Evolutionary conservation across 108 stramenopile genomes (phyloP).

Genomic region (Epipyxis sp.): DNA sequence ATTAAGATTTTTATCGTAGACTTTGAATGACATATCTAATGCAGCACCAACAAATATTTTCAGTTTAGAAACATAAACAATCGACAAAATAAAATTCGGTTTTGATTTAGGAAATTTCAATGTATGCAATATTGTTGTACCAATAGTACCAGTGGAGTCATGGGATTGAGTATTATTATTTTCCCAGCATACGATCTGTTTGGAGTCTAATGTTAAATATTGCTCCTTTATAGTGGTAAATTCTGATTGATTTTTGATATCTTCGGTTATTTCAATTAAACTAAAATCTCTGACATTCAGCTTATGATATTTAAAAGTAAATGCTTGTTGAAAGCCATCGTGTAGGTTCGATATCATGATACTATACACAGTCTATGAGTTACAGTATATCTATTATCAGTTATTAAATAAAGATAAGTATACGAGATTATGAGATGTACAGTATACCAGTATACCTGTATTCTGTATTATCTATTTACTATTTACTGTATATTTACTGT

Average conservation of each 20-base stretch:
- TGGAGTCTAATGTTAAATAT: conserved; percentile 6
- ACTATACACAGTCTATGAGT: too few relatives aligned
- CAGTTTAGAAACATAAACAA: not conserved
- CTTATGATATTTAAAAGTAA: conserved; percentile 4
- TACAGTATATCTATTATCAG: too few relatives aligned
- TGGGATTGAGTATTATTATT: not conserved
- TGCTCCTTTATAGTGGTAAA: not conserved
- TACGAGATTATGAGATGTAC: too few relatives aligned
- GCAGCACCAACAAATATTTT: conserved; percentile 23
- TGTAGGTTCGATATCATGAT: too few relatives aligned
- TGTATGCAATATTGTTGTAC: not conserved
- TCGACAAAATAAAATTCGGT: conserved; percentile 18
- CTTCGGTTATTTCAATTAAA: conserved; percentile 6
- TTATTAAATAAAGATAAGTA: too few relatives aligned
- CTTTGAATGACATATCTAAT: conserved; percentile 28
- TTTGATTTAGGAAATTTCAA: conserved; percentile 7
- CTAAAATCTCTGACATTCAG: conserved; percentile 5
- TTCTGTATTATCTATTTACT: too few relatives aligned
- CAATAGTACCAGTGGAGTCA: not conserved
- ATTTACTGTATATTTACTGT: too few relatives aligned
- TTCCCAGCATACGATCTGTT: conserved; percentile 18
- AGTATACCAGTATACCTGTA: too few relatives aligned
- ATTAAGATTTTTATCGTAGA: conserved; percentile 1
- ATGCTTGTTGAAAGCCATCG: conserved; percentile 27
- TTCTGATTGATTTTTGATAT: not conserved